Percentiles rank a stretch among this genome's conserved stretches.
Conservation (phyloP, 148 eudicot species). For the Hydrangea macrophylla region DNA sequence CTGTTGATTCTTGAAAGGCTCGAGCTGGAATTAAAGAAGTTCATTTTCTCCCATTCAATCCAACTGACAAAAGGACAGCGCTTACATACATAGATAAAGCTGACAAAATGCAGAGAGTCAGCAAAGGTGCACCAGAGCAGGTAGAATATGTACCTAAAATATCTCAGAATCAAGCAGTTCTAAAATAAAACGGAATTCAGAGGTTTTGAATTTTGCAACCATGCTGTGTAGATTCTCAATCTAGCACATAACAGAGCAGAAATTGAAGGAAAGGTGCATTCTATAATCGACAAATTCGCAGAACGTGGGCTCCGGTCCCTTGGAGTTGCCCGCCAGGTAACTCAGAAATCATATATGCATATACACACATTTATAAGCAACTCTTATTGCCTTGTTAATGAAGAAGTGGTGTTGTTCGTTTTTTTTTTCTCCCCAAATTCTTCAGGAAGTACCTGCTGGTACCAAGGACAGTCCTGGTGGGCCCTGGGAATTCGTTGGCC, state of each 20-base stretch:
- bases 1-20: conserved; percentile 31
- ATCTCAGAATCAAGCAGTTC: neutral
- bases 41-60: conserved; percentile 86
- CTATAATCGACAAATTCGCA: conserved; percentile 52
- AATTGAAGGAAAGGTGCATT: conserved; percentile 44
- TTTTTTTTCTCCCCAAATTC: neutral
- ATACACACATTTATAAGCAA: too few relatives aligned
- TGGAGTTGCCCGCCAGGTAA: conserved; percentile 64
- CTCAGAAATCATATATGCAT: conserved; percentile 1
- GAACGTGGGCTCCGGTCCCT: conserved; percentile 73
- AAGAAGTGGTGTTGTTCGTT: neutral
- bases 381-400: too few relatives aligned
- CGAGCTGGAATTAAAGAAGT: conserved; percentile 68
- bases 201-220: neutral
- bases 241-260: conserved; percentile 40
- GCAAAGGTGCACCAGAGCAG: conserved; percentile 95
- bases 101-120: conserved; percentile 68
- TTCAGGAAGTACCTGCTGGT: conserved; percentile 57
- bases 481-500: conserved; percentile 73
- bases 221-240: conserved; percentile 41
- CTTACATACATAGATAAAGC: conserved; percentile 55
- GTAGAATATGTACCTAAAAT: conserved; percentile 20
- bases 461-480: conserved; percentile 56
- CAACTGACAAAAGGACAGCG: conserved; percentile 75
- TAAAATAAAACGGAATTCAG: neutral